These are phyloP conservation scores for Ilyonectria mors-panacis DNA, from an alignment of 2,329 filamentous ascomycete genomes.

Conservation along the genomic window DNA sequence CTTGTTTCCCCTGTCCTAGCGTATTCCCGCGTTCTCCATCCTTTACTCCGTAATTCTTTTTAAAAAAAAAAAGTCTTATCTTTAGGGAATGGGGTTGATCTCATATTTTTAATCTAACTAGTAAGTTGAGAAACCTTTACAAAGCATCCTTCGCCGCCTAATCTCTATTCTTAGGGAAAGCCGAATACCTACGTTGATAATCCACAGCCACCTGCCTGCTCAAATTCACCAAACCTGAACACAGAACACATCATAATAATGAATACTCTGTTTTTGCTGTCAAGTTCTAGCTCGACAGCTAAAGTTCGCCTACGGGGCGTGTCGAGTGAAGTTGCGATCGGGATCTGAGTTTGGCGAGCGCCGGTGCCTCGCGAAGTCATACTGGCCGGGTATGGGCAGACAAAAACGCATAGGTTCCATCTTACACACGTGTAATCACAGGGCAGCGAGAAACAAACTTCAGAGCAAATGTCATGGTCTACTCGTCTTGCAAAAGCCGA, in stretches of 20 bases:
- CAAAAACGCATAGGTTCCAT: background rate
- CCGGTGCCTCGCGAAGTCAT: background rate
- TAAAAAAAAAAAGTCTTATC: background rate
- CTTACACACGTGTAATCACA: background rate
- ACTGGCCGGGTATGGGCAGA: background rate
- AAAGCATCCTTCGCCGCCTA: background rate
- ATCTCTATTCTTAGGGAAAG: background rate
- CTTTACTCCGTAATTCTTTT: no score
- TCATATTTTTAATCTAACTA: background rate
- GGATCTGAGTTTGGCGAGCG: background rate
- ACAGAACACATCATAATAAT: background rate
- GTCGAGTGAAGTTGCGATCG: no score
- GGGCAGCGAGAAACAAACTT: background rate
- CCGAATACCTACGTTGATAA: background rate
- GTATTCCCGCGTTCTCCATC: no score
- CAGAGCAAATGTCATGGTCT: background rate
- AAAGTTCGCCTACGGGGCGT: no score
- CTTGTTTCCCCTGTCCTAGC: no score
- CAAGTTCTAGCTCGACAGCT: no score
- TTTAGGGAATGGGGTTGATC: background rate
- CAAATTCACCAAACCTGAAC: background rate
- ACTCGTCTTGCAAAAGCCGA: background rate
- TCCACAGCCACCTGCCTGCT: background rate
- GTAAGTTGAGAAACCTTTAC: background rate
- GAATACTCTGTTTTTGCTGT: no score